A percentile compares a stretch with the other conserved stretches of the same genome.
Evolutionary conservation across 2,329 filamentous ascomycete species (phyloP).

Genomic region (Tolypocladium guangdongense): DNA sequence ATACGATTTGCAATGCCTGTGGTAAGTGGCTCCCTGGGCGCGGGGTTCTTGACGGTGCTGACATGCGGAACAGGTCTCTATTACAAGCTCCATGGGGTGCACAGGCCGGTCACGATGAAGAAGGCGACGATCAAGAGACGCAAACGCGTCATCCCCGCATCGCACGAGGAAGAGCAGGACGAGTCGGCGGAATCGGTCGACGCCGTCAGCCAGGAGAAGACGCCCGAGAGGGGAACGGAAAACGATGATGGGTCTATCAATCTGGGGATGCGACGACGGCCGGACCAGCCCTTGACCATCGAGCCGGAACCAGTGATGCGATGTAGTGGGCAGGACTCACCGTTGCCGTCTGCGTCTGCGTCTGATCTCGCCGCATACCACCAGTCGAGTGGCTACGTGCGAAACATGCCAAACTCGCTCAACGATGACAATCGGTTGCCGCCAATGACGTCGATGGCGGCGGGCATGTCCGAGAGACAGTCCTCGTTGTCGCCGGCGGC

Average conservation of each 20-base stretch:
- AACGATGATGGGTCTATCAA: conserved; percentile 57
- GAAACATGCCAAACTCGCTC: conserved; percentile 27
- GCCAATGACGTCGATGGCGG: conserved; percentile 38
- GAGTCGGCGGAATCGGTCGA: conserved; percentile 36
- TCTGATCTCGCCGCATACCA: conserved; percentile 42
- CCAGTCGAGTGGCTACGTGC: conserved; percentile 28
- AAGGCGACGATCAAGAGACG: conserved; percentile 93
- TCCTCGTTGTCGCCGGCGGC: conserved; percentile 50
- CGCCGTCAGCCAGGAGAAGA: conserved; percentile 24
- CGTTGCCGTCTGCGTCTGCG: conserved; percentile 28
- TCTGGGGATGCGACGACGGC: conserved; percentile 42
- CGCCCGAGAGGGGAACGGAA: conserved; percentile 40
- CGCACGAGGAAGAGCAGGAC: conserved; percentile 38
- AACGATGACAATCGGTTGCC: conserved; percentile 48
- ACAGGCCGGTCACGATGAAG: conserved; percentile 96
- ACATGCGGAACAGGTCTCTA: conserved; percentile 61
- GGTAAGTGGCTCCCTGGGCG: conserved; percentile 44
- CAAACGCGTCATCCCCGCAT: conserved; percentile 84
- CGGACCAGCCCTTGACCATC: conserved; percentile 33
- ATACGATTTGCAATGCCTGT: conserved; percentile 97
- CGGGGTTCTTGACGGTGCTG: neutral
- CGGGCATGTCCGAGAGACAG: conserved; percentile 34
- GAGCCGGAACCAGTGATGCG: conserved; percentile 34
- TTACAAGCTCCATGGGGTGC: conserved; percentile 88
- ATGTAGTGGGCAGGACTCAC: conserved; percentile 32